Conservation (phyloP, 2,329 filamentous ascomycete genomes). For the Phaeosphaeria sp. region DNA sequence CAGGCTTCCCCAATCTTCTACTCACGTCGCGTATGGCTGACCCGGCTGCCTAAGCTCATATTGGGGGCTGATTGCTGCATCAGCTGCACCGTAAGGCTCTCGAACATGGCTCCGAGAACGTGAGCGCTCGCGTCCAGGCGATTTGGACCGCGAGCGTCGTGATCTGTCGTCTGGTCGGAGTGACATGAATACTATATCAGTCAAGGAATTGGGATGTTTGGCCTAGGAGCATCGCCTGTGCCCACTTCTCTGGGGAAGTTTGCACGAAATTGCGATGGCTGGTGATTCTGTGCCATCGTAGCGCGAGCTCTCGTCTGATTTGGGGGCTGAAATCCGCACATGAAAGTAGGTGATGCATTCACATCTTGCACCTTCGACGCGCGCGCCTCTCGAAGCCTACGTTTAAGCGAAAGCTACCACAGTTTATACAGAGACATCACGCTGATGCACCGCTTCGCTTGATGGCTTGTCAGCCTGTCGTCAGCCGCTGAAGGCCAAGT, state of each 20-base stretch:
- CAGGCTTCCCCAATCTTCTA: slow-evolving; percentile 11
- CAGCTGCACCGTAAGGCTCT: slow-evolving; percentile 40
- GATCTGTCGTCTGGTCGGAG: slow-evolving; percentile 52
- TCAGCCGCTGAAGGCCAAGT: background rate
- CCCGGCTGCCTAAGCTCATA: slow-evolving; percentile 52
- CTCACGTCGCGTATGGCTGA: slow-evolving; percentile 44
- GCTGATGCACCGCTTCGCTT: background rate
- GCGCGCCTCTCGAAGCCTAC: background rate
- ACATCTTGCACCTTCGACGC: background rate
- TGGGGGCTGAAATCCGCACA: slow-evolving; percentile 19
- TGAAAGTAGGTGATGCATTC: background rate
- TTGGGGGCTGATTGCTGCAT: slow-evolving; percentile 39
- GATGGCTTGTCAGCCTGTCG: background rate
- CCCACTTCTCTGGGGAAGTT: background rate
- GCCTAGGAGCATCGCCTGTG: background rate
- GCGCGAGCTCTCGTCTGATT: slow-evolving; percentile 4
- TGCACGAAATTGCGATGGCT: slow-evolving; percentile 24
- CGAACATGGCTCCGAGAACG: slow-evolving; percentile 50
- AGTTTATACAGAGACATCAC: background rate
- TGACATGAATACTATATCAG: slow-evolving; percentile 37
- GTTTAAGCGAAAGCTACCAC: background rate
- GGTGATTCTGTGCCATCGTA: slow-evolving; percentile 17
- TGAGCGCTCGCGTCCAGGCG: slow-evolving; percentile 48
- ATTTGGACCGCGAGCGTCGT: slow-evolving; percentile 52
- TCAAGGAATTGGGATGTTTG: background rate